A percentile compares a stretch with the other conserved stretches of the same genome.
Conservation (phyloP, 2,329 filamentous ascomycete species). For the Nothopassalora personata region DNA sequence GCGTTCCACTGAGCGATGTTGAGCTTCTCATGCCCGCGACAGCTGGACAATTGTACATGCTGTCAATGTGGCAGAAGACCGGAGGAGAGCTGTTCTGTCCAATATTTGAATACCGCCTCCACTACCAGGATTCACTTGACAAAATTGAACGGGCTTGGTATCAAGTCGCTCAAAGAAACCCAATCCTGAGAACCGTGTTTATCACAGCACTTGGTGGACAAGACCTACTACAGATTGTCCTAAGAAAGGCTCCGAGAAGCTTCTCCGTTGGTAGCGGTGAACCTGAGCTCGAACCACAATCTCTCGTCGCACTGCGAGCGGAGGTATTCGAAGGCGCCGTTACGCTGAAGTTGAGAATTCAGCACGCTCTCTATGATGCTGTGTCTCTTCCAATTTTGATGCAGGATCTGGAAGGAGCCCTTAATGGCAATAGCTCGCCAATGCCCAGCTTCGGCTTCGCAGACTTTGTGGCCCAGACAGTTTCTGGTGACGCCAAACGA, state of each 20-base stretch:
- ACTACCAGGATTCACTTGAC: conserved; percentile 34
- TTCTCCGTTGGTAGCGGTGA: conserved; percentile 26
- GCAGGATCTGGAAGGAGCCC: conserved; percentile 42
- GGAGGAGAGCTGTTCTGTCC: conserved; percentile 66
- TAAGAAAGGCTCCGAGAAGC: conserved; percentile 38
- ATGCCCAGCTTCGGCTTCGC: conserved; percentile 30
- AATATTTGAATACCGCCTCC: conserved; percentile 59
- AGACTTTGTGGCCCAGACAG: conserved; percentile 39
- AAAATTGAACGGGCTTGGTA: conserved; percentile 58
- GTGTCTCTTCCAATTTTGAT: conserved; percentile 67
- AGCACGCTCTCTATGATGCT: conserved; percentile 86
- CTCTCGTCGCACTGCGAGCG: conserved; percentile 23
- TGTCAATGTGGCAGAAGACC: conserved; percentile 68
- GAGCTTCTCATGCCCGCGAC: conserved; percentile 62
- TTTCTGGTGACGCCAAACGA: neutral
- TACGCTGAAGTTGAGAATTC: conserved; percentile 51
- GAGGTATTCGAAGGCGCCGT: conserved; percentile 13
- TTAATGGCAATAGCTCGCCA: conserved; percentile 18
- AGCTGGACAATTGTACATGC: conserved; percentile 74
- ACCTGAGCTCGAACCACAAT: conserved; percentile 7
- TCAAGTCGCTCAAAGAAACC: conserved; percentile 48
- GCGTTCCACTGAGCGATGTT: conserved; percentile 44
- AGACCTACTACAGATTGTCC: conserved; percentile 59
- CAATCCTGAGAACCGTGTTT: conserved; percentile 67
- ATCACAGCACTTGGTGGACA: conserved; percentile 45